These are phyloP conservation scores for Clavispora santaluciae DNA, from an alignment of 805 yeast species.

Conservation along the genomic window DNA sequence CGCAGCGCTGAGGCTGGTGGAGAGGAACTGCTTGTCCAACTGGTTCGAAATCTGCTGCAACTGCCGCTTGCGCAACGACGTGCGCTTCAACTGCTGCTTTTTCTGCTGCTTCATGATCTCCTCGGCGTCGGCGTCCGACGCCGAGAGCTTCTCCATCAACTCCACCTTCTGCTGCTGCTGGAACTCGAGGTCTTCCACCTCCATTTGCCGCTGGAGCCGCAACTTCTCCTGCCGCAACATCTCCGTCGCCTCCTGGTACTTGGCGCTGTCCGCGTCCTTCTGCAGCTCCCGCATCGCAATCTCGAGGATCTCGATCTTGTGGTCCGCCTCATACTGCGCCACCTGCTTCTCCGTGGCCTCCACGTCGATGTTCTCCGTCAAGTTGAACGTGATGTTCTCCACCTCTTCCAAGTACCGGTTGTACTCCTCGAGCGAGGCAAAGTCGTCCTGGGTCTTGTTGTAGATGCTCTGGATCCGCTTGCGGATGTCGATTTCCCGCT, in stretches of 20 bases:
- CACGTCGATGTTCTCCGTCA: constrained; percentile 64
- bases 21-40: constrained; percentile 36
- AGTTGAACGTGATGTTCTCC: constrained; percentile 74
- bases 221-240: constrained; percentile 61
- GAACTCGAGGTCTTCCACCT: constrained; percentile 36
- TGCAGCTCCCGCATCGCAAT: constrained; percentile 67
- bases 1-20: constrained; percentile 21
- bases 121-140: constrained; percentile 30
- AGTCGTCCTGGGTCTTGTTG: constrained; percentile 77
- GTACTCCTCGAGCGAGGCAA: constrained; percentile 52
- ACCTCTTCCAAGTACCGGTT: constrained; percentile 79
- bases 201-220: constrained; percentile 60
- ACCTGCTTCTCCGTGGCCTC: constrained; percentile 65
- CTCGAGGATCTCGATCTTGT: constrained; percentile 69
- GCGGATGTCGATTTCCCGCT: constrained; percentile 87
- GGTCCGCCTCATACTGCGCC: constrained; percentile 64
- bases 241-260: constrained; percentile 52
- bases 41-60: constrained; percentile 58
- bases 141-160: constrained; percentile 35
- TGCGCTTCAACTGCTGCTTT: constrained; percentile 47
- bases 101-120: constrained; percentile 38
- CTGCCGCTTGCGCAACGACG: constrained; percentile 60
- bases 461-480: constrained; percentile 70
- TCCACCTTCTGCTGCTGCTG: constrained; percentile 39
- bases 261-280: constrained; percentile 58